Evolutionary conservation across 495 filamentous ascomycete genomes (phyloP).

Genomic region (Daldinia vernicosa): DNA sequence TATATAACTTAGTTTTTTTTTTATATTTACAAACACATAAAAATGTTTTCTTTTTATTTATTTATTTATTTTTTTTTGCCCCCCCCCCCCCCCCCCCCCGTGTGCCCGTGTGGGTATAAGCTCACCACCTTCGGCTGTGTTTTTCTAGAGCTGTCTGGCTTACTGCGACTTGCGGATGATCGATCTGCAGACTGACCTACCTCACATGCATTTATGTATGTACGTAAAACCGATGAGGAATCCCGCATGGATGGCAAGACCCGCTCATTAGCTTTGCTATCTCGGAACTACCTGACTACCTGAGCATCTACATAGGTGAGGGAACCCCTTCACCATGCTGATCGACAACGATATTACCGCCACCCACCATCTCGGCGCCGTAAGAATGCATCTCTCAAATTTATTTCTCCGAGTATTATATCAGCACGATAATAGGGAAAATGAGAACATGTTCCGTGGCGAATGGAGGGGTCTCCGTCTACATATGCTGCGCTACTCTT

Average conservation of each 20-base stretch:
- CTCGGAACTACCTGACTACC: neutral
- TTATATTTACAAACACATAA: no score
- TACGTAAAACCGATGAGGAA: conserved; percentile 17
- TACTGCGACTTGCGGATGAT: conserved; percentile 30
- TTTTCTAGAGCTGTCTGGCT: conserved; percentile 8
- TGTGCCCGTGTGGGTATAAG: conserved; percentile 26
- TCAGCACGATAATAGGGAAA: neutral
- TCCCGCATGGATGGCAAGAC: conserved; percentile 11
- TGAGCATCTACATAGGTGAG: conserved; percentile 16
- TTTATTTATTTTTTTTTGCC: no score
- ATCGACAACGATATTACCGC: conserved; percentile 29
- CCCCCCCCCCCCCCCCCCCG: no score
- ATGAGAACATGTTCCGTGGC: neutral
- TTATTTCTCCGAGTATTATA: conserved; percentile 6
- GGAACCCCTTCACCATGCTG: conserved; percentile 23
- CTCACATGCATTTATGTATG: conserved; percentile 10
- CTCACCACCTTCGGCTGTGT: conserved; percentile 11
- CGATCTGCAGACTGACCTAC: conserved; percentile 19
- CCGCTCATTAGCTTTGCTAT: conserved; percentile 13
- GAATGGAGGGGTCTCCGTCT: neutral
- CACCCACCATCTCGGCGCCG: conserved; percentile 21
- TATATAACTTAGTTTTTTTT: no score
- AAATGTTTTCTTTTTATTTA: no score
- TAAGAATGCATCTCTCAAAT: conserved; percentile 1
- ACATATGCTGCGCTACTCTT: neutral